A percentile compares a stretch with the other conserved stretches of the same genome.
phyloP scores from a whole-genome alignment of 805 yeast genomes.

The Hanseniaspora pseudoguilliermondii region DNA sequence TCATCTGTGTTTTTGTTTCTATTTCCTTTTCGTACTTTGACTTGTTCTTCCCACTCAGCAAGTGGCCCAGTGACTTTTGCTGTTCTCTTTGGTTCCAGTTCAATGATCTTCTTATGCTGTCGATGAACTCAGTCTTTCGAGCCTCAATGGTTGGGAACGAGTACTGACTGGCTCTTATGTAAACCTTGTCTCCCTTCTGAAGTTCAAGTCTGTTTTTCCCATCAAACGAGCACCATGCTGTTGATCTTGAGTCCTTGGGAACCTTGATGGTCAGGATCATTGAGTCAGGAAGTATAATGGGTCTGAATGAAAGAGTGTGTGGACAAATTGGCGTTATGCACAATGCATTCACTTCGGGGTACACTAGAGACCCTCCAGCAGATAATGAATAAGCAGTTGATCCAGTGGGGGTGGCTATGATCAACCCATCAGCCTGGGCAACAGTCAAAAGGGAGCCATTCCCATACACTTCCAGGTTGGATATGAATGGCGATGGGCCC shows the following conservation, averaged over 20 bases:
- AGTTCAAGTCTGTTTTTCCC: constrained; percentile 81
- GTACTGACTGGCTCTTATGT: constrained; percentile 72
- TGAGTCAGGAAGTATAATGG: constrained; percentile 85
- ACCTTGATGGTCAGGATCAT: constrained; percentile 73
- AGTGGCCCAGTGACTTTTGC: constrained; percentile 66
- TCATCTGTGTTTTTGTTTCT: neutral
- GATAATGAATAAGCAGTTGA: constrained; percentile 91
- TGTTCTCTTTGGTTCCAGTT: constrained; percentile 90
- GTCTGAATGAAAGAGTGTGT: constrained; percentile 85
- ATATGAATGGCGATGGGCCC: constrained; percentile 87
- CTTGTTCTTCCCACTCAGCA: constrained; percentile 45
- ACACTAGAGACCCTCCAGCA: constrained; percentile 91
- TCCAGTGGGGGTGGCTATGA: constrained; percentile 89
- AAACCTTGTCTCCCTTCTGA: constrained; percentile 69
- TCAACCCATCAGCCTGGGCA: constrained; percentile 89
- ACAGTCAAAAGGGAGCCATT: constrained; percentile 74
- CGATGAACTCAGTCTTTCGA: constrained; percentile 64
- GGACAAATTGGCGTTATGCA: constrained; percentile 94
- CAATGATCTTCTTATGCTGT: constrained; percentile 69
- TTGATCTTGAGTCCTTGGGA: constrained; percentile 67
- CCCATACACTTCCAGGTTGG: constrained; percentile 80
- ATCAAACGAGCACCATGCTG: constrained; percentile 96
- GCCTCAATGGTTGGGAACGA: constrained; percentile 89
- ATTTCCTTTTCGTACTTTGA: constrained; percentile 29
- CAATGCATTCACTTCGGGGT: constrained; percentile 85